Evolutionary conservation across 768 basidiomycete genomes (phyloP), one percentile per base, ranked within the genome.

Genomic region (Tylopilus vinaceipallidus): DNA sequence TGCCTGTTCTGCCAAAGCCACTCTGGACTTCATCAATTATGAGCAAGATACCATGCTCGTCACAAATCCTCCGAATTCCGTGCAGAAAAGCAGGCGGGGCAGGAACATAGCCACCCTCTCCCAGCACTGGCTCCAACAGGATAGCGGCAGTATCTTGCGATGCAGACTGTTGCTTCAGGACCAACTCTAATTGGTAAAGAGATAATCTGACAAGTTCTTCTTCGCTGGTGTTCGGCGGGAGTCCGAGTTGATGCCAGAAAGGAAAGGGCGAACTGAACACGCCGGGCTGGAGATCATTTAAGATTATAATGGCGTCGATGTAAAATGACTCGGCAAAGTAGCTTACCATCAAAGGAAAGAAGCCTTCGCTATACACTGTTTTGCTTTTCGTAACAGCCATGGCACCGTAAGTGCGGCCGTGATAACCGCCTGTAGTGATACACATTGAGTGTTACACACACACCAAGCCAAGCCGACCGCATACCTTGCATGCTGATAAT

Each of bases 381-480:
- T 98, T 98, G 72, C 88, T 91, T 62, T 80, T 84, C n/a, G 94
- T 98, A 30, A 98, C 73, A 3, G 89, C 88, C 86, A 95, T 93
- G 0, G 93, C 86, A 20, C 93, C 95, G 57, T 82, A 92, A 1
- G 95, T 98, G 34, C 95, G 82, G 6, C 95, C 95, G 63, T 98
- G 95, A 71, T 89, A 98, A 9, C 77, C 86, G 50, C 86, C 83
- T 83, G 51, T 20, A n/a, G 38, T 33, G 29, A 16, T 13, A 13
- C 16, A 36, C 35, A 32, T 19, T 55, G 34, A 54, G 44, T 16
- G 26, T n/a, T n/a, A 50, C 20, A 46, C 8, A 20, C 16, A 16
- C 43, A 42, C 39, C 24, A 11, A 23, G 36, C 16, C 17, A 16
- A n/a, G 39, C 20, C 12, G 37, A 62, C 20, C 30, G 34, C 59